Evolutionary conservation across 2,329 filamentous ascomycete species (phyloP).

Genomic region (Tolypocladium paradoxum): DNA sequence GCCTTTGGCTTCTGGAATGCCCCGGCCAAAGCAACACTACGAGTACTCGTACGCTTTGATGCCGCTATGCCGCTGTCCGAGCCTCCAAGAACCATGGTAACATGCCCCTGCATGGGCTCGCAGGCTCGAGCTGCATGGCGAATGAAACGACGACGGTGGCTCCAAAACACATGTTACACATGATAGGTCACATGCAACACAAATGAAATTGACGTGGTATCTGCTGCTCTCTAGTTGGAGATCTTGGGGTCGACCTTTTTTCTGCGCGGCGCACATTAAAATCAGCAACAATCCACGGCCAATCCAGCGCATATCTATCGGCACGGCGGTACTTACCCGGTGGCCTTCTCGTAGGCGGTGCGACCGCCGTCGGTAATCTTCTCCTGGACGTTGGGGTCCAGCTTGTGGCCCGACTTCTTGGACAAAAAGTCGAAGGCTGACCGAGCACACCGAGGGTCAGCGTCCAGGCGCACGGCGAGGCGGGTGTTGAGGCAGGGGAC

Average conservation of each 20-base stretch:
- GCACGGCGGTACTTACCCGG: constrained; percentile 20
- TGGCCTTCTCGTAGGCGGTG: constrained; percentile 21
- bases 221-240: constrained; percentile 20
- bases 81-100: neutral
- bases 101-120: neutral
- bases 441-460: neutral
- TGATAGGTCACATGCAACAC: neutral
- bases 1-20: neutral
- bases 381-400: constrained; percentile 22
- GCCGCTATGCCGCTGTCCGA: neutral
- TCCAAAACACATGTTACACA: neutral
- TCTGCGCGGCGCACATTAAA: constrained; percentile 4
- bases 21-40: too few species aligned
- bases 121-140: neutral
- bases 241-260: constrained; percentile 19
- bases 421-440: constrained; percentile 18
- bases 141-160: neutral
- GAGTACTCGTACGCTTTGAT: too few species aligned
- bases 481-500: neutral
- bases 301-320: neutral
- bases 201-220: neutral
- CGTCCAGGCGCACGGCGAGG: neutral
- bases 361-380: constrained; percentile 28
- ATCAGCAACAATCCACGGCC: neutral
- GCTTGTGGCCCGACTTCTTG: constrained; percentile 24